phyloP scores from a whole-genome alignment of 2,329 filamentous ascomycete species.

The Mollisiaceae sp. region DNA sequence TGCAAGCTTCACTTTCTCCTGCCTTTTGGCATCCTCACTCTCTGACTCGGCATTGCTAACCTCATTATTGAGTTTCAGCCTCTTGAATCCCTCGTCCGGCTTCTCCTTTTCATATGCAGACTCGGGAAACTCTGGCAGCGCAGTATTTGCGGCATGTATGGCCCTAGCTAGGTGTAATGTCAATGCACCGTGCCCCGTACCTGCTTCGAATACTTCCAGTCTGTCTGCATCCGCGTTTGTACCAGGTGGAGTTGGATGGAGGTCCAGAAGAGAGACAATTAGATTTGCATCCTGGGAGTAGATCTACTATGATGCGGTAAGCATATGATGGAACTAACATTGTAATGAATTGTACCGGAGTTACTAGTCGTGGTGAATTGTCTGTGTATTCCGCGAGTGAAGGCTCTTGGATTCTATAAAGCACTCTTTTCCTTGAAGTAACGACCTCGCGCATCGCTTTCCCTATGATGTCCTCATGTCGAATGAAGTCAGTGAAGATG shows the following conservation, averaged over 20 bases:
- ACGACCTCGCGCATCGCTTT: constrained; percentile 33
- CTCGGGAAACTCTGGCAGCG: constrained; percentile 49
- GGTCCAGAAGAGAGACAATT: constrained; percentile 77
- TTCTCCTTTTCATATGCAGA: background rate
- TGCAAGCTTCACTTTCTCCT: constrained; percentile 4
- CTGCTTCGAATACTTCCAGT: constrained; percentile 81
- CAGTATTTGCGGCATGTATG: constrained; percentile 73
- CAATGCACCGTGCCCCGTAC: constrained; percentile 82
- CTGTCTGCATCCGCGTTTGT: constrained; percentile 56
- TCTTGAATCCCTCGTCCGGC: background rate
- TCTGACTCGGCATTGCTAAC: constrained; percentile 2
- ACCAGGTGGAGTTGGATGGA: constrained; percentile 73
- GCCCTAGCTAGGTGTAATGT: constrained; percentile 78
- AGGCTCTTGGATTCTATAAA: constrained; percentile 59
- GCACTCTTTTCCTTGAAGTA: constrained; percentile 27
- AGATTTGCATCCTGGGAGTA: constrained; percentile 77
- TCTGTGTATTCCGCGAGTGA: constrained; percentile 76
- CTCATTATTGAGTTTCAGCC: background rate
- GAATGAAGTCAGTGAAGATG: constrained; percentile 37
- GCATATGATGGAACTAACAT: background rate
- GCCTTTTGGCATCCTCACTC: background rate
- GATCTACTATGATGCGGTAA: constrained; percentile 53
- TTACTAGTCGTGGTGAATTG: constrained; percentile 71
- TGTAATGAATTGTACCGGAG: constrained; percentile 60
- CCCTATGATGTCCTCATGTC: constrained; percentile 46